Percentiles rank a stretch among this genome's conserved stretches.
Conservation (phyloP, 2,329 filamentous ascomycete genomes). For the Penicillium sp. region DNA sequence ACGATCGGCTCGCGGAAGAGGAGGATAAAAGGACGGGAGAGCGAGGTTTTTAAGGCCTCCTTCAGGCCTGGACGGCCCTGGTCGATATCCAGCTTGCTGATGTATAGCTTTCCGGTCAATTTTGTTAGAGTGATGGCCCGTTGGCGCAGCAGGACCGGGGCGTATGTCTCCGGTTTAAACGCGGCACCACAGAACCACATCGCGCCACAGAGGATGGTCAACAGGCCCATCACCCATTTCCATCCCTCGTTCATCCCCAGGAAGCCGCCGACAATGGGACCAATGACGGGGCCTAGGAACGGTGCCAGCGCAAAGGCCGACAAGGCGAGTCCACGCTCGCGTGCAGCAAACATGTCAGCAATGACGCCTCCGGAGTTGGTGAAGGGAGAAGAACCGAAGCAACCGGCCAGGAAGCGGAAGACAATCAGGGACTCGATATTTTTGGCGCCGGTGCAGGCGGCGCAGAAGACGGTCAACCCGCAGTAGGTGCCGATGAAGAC, state of each 20-base stretch:
- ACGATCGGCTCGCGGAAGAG: slow-evolving; percentile 58
- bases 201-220: slow-evolving; percentile 65
- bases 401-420: slow-evolving; percentile 69
- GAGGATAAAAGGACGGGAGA: slow-evolving; percentile 54
- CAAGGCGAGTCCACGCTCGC: slow-evolving; percentile 61
- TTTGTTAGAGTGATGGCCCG: slow-evolving; percentile 55
- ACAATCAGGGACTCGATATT: slow-evolving; percentile 65
- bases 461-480: slow-evolving; percentile 64
- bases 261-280: slow-evolving; percentile 71
- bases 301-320: slow-evolving; percentile 69
- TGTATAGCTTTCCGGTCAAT: slow-evolving; percentile 55
- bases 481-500: slow-evolving; percentile 40
- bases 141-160: slow-evolving; percentile 56
- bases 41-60: slow-evolving; percentile 51
- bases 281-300: slow-evolving; percentile 67
- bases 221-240: slow-evolving; percentile 70
- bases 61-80: slow-evolving; percentile 47
- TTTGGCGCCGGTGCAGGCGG: slow-evolving; percentile 60
- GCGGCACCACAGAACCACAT: slow-evolving; percentile 52
- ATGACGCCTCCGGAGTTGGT: slow-evolving; percentile 67
- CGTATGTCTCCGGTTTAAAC: slow-evolving; percentile 48
- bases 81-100: slow-evolving; percentile 44
- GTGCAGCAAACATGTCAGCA: slow-evolving; percentile 63
- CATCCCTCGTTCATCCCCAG: slow-evolving; percentile 67
- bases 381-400: slow-evolving; percentile 65